phyloP scores from a whole-genome alignment of 2,329 filamentous ascomycete genomes.

The Fusarium illudens region DNA sequence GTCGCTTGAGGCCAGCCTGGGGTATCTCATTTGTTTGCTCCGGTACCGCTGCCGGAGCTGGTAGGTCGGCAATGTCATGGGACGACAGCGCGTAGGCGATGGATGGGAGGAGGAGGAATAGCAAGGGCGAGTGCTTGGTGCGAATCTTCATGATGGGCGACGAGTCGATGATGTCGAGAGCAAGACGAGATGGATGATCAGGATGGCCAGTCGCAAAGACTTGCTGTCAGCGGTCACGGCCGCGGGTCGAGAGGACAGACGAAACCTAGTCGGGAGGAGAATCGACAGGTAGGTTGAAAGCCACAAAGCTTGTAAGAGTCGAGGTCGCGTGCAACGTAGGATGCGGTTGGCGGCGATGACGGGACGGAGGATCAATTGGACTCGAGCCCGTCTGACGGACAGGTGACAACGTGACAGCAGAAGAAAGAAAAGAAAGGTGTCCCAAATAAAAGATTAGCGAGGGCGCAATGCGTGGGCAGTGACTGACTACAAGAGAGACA shows the following conservation, averaged over 20 bases:
- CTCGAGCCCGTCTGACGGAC: slow-evolving; percentile 11
- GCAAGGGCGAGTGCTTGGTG: slow-evolving; percentile 60
- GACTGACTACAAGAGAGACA: slow-evolving; percentile 20
- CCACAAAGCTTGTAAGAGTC: slow-evolving; percentile 24
- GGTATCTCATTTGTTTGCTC: slow-evolving; percentile 40
- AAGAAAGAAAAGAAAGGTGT: slow-evolving; percentile 3
- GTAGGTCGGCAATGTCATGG: slow-evolving; percentile 37
- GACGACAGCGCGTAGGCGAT: slow-evolving; percentile 58
- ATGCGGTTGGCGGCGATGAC: slow-evolving; percentile 25
- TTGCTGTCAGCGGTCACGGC: slow-evolving; percentile 16
- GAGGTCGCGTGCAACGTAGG: slow-evolving; percentile 33
- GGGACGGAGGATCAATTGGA: neutral
- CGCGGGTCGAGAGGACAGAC: slow-evolving; percentile 10
- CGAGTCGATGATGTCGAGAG: slow-evolving; percentile 3
- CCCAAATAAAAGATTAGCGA: neutral
- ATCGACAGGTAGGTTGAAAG: slow-evolving; percentile 4
- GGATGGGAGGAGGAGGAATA: slow-evolving; percentile 68
- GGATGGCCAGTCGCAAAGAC: slow-evolving; percentile 13
- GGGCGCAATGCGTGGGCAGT: slow-evolving; percentile 1
- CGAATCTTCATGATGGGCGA: slow-evolving; percentile 66
- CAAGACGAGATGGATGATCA: neutral
- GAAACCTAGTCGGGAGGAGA: neutral
- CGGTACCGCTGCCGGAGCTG: slow-evolving; percentile 38
- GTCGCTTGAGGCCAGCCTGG: slow-evolving; percentile 47
- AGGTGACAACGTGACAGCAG: neutral